phyloP scores from a whole-genome alignment of 2,329 filamentous ascomycete species.

The Parastagonospora avenae region DNA sequence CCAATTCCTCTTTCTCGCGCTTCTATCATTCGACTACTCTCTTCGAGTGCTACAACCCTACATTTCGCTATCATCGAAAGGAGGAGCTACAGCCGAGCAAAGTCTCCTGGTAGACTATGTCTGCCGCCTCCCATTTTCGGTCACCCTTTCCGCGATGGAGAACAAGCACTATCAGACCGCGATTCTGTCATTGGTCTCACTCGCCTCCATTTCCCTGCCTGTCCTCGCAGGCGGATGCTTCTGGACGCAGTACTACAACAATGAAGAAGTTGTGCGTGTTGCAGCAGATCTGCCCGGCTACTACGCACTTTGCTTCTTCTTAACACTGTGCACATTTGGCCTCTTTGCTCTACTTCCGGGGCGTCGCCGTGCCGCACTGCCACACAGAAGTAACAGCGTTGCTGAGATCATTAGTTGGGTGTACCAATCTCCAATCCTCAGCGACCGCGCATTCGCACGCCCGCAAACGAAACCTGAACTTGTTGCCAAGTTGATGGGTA shows the following conservation, averaged over 20 bases:
- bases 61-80: slow-evolving; percentile 63
- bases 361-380: slow-evolving; percentile 67
- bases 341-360: slow-evolving; percentile 64
- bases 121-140: slow-evolving; percentile 66
- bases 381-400: slow-evolving; percentile 73
- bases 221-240: slow-evolving; percentile 73
- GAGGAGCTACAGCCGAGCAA: slow-evolving; percentile 65
- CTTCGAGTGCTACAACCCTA: slow-evolving; percentile 72
- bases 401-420: slow-evolving; percentile 80
- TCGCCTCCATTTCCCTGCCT: slow-evolving; percentile 67
- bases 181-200: slow-evolving; percentile 62
- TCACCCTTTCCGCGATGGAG: slow-evolving; percentile 61
- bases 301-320: slow-evolving; percentile 72
- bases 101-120: slow-evolving; percentile 75
- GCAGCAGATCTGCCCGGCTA: slow-evolving; percentile 75
- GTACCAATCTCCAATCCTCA: slow-evolving; percentile 71
- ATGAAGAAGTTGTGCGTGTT: slow-evolving; percentile 51
- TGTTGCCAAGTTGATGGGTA: slow-evolving; percentile 68
- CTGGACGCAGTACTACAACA: slow-evolving; percentile 68
- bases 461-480: slow-evolving; percentile 72
- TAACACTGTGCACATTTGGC: slow-evolving; percentile 70
- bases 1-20: slow-evolving; percentile 68
- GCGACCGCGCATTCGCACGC: slow-evolving; percentile 74
- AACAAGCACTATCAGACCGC: slow-evolving; percentile 71
- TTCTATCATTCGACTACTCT: slow-evolving; percentile 69